A percentile compares a stretch with the other conserved stretches of the same genome.
These are phyloP conservation scores for Strobilomyces echinocephalus DNA, from an alignment of 768 basidiomycete species.

Conservation along the genomic window DNA sequence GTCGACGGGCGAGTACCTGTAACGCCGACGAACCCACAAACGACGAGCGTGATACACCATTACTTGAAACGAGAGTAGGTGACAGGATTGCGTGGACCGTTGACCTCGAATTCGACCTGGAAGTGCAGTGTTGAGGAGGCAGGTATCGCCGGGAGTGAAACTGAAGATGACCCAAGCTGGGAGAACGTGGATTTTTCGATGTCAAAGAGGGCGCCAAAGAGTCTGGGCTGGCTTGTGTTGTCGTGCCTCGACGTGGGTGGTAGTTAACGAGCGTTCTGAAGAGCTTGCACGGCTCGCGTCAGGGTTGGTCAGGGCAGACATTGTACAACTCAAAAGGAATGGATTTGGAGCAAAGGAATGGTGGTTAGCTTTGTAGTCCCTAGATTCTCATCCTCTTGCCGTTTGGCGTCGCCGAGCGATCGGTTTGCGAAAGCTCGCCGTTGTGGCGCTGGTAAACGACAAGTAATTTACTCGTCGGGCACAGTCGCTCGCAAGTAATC, in stretches of 20 bases:
- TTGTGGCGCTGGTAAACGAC: not conserved
- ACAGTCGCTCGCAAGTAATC: not conserved
- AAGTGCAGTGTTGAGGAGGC: too few relatives aligned
- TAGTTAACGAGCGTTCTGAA: conserved; percentile 11
- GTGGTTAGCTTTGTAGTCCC: not conserved
- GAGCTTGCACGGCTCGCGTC: conserved; percentile 11
- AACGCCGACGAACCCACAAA: conserved; percentile 29
- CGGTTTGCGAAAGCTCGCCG: not conserved
- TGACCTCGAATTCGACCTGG: too few relatives aligned
- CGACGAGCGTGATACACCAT: conserved; percentile 35
- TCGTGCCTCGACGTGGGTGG: conserved; percentile 7
- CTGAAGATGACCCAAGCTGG: not conserved
- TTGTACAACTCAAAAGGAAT: conserved; percentile 12
- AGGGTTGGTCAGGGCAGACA: conserved; percentile 13
- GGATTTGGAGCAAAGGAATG: conserved; percentile 4
- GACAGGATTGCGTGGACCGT: conserved; percentile 31
- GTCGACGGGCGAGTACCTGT: conserved; percentile 13
- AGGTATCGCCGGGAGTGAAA: too few relatives aligned
- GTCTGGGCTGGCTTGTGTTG: not conserved
- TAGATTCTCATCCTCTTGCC: conserved; percentile 4
- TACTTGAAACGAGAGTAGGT: conserved; percentile 35
- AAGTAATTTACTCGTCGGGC: not conserved
- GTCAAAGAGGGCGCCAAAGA: conserved; percentile 1
- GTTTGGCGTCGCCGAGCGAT: not conserved
- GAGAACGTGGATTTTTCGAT: conserved; percentile 7